Evolutionary conservation across 225 moss, liverwort and hornwort species (phyloP), one percentile per base, ranked within the genome.

Genomic region (Lunularia cruciata): DNA sequence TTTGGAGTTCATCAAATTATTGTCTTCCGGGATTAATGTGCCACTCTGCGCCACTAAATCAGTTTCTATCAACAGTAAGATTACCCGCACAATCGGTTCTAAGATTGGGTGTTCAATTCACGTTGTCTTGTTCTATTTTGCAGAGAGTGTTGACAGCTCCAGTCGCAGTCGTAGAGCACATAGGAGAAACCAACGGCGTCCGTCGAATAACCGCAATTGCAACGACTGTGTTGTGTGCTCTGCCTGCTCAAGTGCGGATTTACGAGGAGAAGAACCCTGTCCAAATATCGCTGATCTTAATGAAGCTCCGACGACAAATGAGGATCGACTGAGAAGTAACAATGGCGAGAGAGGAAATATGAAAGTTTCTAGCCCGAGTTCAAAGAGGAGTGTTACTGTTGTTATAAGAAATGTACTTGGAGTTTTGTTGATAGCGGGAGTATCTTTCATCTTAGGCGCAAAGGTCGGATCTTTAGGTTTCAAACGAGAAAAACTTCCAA

Each of bases 341-440:
- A 11, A 11, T 51, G 49, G 22, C 12, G 67, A 49, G 14, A 33
- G 67, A 48, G 51, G 23, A 56, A 30, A 40, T 18, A 30, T 42
- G 39, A 69, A 69, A 37, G 68, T 46, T 55, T 39, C 62, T n/a
- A 73, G 47, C 46, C 36, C 46, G 8, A 27, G 25, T 35, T 10
- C 57, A 3, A 73, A 57, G 43, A 69, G 37, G 56, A 78, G 22
- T 63, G 63, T 53, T 18, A 42, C 51, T 0, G 37, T 63, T 22
- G 54, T 78, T 8, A 39, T 78, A 39, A 47, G 78, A 40, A 78
- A 73, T 65, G 69, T 78, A 16, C 73, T 78, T 34, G 78, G 78
- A 26, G 63, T 78, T 26, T 14, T 78, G 40, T 69, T 78, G 15
- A 64, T 78, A 62, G 78, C 78, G 22, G 78, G 78, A 57, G 57